Evolutionary conservation across 176 grass and related monocot genomes (phyloP), one percentile per base, ranked within the genome.

Genomic region (Oryza longistaminata): DNA sequence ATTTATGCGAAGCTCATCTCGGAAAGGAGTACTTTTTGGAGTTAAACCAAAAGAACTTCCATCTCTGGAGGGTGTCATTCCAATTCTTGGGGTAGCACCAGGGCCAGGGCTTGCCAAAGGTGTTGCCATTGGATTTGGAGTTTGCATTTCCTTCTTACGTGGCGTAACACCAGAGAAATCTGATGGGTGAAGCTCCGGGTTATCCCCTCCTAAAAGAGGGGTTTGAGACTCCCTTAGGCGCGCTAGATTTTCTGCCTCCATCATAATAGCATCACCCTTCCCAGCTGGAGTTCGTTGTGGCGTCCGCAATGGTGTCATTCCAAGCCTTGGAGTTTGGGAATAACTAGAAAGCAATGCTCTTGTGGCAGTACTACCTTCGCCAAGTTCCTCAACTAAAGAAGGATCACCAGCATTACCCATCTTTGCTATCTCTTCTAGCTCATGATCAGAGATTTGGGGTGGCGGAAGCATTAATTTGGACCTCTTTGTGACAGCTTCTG

Each of bases 161-260:
- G 95, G 95, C 26, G 92, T 97, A 45, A 94, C 92, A 48, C 95
- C 95, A 74, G 92, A 89, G 66, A 97, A 97, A 91, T 97, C 95
- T 52, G 92, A 94, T 27, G 95, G 95, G 75, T 97, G 90, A 72
- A 97, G 88, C 31, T 93, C 95, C 29, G 95, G 95, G 82, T 97
- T 97, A 29, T 97, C 92, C 0, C 95, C 95, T 69, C 95, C 95
- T 71, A 97, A 89, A 70, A 97, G 90, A 53, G 95, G 95, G 11
- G 95, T 97, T 74, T 97, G 95, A 61, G 95, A 97, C 82, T 97
- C 92, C 82, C 95, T 91, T 71, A 97, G 69, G 46, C 92, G 88
- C 66, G 95, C 95, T 77, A 94, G 90, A 86, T 97, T 94, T 82
- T 97, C 95, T 74, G 95, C 95, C 79, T 97, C 95, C 95, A 97